Conservation (phyloP, 2,329 filamentous ascomycete genomes). For the Pseudodiploospora longispora region DNA sequence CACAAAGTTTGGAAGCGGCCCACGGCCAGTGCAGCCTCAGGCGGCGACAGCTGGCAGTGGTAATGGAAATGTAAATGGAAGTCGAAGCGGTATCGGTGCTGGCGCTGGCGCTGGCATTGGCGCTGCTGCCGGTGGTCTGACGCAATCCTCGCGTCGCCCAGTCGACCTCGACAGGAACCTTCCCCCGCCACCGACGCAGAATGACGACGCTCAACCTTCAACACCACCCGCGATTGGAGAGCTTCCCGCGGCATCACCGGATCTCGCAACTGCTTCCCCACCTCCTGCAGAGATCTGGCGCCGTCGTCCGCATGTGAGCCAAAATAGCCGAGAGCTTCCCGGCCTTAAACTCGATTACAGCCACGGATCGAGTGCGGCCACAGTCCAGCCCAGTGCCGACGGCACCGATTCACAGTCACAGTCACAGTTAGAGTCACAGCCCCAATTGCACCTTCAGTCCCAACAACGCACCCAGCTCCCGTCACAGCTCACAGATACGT, state of each 20-base stretch:
- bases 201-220: constrained; percentile 2
- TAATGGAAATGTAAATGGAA: no score
- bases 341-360: constrained; percentile 41
- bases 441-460: no score
- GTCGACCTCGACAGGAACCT: background rate
- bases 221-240: background rate
- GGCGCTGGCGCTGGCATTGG: background rate
- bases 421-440: background rate
- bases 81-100: background rate
- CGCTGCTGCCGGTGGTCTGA: background rate
- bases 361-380: constrained; percentile 41
- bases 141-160: no score
- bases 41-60: no score
- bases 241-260: constrained; percentile 7
- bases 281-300: constrained; percentile 35
- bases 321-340: constrained; percentile 37
- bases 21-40: constrained; percentile 2
- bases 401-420: background rate
- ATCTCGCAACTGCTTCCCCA: constrained; percentile 18
- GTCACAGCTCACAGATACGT: background rate
- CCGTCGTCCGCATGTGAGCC: constrained; percentile 42
- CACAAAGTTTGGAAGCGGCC: constrained; percentile 5
- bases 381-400: constrained; percentile 5
- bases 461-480: background rate
- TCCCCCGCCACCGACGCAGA: constrained; percentile 11